Percentiles rank a stretch among this genome's conserved stretches.
Conservation (phyloP, 805 yeast genomes). For the Candida hungchunana region DNA sequence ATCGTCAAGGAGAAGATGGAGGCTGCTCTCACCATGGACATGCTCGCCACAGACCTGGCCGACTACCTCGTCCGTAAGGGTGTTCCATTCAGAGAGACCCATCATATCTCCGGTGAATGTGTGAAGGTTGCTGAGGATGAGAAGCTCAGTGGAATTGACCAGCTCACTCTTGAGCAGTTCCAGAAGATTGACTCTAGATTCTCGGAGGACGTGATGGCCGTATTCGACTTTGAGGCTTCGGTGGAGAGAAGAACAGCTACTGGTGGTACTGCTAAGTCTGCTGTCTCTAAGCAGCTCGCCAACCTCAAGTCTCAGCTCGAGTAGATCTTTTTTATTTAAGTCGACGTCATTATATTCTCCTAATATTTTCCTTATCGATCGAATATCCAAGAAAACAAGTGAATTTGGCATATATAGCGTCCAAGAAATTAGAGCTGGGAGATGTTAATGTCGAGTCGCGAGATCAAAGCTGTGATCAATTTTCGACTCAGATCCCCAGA, state of each 20-base stretch:
- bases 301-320: constrained; percentile 29
- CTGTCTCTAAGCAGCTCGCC: constrained; percentile 72
- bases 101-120: constrained; percentile 97
- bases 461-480: too few species aligned
- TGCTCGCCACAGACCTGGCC: constrained; percentile 98
- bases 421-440: too few species aligned
- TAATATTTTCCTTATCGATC: constrained; percentile 39
- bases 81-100: constrained; percentile 98
- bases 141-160: constrained; percentile 78
- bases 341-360: constrained; percentile 62
- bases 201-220: constrained; percentile 70
- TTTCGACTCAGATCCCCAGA: too few species aligned
- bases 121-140: constrained; percentile 85
- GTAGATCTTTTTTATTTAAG: too few species aligned
- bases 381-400: constrained; percentile 47
- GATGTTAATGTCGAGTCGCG: too few species aligned
- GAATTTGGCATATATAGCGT: too few species aligned
- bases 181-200: constrained; percentile 77
- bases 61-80: constrained; percentile 97
- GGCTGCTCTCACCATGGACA: constrained; percentile 92
- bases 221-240: constrained; percentile 88
- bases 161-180: constrained; percentile 74
- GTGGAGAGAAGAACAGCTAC: constrained; percentile 96
- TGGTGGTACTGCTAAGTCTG: constrained; percentile 94
- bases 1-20: constrained; percentile 76